phyloP scores from a whole-genome alignment of 169 alveolate species.

The Amoebophrya sp. region DNA sequence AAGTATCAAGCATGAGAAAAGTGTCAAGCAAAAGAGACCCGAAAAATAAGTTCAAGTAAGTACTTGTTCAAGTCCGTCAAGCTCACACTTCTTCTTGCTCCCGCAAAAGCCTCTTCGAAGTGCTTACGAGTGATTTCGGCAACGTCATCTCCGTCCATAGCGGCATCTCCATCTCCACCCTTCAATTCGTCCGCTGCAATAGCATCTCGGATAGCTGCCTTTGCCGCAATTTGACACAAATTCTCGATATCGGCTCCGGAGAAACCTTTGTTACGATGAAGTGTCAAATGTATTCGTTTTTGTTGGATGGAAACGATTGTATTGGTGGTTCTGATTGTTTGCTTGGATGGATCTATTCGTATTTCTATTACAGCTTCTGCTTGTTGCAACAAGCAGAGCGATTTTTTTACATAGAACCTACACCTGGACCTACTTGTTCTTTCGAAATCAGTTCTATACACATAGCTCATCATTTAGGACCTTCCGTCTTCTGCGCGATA shows the following conservation, averaged over 20 bases:
- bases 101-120: conserved; percentile 95
- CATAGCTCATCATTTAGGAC: too few species aligned
- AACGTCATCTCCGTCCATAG: conserved; percentile 53
- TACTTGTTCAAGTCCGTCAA: conserved; percentile 75
- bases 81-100: conserved; percentile 95
- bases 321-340: too few species aligned
- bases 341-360: too few species aligned
- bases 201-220: conserved; percentile 98
- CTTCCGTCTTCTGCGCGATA: conserved; percentile 93
- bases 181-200: conserved; percentile 68
- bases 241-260: conserved; percentile 99
- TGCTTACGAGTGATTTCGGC: conserved; percentile 85
- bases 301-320: too few species aligned
- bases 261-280: conserved; percentile 94
- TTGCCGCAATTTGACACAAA: conserved; percentile 97
- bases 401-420: too few species aligned
- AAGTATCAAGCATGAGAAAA: too few species aligned
- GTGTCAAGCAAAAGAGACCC: too few species aligned
- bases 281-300: too few species aligned
- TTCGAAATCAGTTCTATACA: too few species aligned
- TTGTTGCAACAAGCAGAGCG: too few species aligned
- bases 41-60: neutral
- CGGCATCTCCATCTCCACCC: conserved; percentile 54
- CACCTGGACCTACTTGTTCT: too few species aligned
- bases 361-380: too few species aligned